Evolutionary conservation across 1,284 basidiomycete species (phyloP).

Genomic region (Cronartium quercuum): DNA sequence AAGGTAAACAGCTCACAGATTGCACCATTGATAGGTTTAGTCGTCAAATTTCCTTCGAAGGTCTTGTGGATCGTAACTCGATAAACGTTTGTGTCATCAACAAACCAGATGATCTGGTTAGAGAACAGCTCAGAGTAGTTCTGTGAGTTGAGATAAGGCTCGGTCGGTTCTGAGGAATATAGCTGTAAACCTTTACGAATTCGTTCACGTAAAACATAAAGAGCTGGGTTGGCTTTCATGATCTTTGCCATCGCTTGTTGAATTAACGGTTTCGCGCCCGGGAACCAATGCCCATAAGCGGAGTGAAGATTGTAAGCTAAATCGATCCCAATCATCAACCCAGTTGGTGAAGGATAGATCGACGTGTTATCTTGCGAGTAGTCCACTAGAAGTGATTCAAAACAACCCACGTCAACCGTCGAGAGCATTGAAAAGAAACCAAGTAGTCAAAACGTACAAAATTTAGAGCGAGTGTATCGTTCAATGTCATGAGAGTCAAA

Average conservation of each 20-base stretch:
- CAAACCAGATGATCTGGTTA: slow-evolving; percentile 99
- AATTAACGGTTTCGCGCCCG: slow-evolving; percentile 92
- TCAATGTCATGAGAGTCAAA: slow-evolving; percentile 99
- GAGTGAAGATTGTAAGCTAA: slow-evolving; percentile 97
- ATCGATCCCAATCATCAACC: slow-evolving; percentile 97
- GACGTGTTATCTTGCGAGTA: slow-evolving; percentile 82
- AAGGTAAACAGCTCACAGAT: slow-evolving; percentile 18
- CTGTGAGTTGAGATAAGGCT: slow-evolving; percentile 94
- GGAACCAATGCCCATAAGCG: slow-evolving; percentile 99
- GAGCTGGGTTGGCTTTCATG: slow-evolving; percentile 98
- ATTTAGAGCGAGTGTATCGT: slow-evolving; percentile 40
- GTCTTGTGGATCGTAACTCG: slow-evolving; percentile 99
- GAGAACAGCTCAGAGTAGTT: slow-evolving; percentile 97
- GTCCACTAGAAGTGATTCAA: slow-evolving; percentile 44
- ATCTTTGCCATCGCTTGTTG: slow-evolving; percentile 99
- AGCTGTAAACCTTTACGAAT: slow-evolving; percentile 97
- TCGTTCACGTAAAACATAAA: slow-evolving; percentile 94
- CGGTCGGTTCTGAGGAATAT: slow-evolving; percentile 98
- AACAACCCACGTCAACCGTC: too few relatives aligned
- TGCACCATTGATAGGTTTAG: slow-evolving; percentile 82
- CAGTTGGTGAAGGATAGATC: slow-evolving; percentile 96
- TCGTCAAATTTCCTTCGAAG: slow-evolving; percentile 98
- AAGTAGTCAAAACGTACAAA: slow-evolving; percentile 12
- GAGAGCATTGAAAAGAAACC: slow-evolving; percentile 57
- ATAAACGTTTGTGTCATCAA: slow-evolving; percentile 99